phyloP scores from a whole-genome alignment of 768 basidiomycete genomes.

The Suillus lakei region DNA sequence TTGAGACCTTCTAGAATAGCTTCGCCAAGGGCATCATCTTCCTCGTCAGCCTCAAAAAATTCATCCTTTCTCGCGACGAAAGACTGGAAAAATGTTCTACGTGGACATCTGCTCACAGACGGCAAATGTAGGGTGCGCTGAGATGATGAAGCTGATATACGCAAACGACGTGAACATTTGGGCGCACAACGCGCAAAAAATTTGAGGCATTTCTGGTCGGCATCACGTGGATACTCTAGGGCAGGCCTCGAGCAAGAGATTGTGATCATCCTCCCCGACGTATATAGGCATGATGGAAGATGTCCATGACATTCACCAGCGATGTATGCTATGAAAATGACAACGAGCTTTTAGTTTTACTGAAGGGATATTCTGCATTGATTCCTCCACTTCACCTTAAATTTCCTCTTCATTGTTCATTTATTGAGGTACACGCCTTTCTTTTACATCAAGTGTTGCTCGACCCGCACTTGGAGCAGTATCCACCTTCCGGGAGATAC shows the following conservation, averaged over 20 bases:
- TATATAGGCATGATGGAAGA: not conserved
- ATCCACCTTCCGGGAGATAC: conserved; percentile 67
- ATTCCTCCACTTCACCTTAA: conserved; percentile 45
- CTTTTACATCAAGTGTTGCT: conserved; percentile 57
- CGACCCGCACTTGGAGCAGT: conserved; percentile 55
- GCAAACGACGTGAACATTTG: conserved; percentile 30
- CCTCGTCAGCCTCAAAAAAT: conserved; percentile 5
- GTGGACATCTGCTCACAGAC: conserved; percentile 11
- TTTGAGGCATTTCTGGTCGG: conserved; percentile 13
- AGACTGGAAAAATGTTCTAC: conserved; percentile 28
- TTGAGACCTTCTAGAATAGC: conserved; percentile 20
- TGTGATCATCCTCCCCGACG: not conserved
- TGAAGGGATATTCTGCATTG: conserved; percentile 59
- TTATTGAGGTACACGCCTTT: conserved; percentile 54
- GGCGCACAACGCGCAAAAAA: conserved; percentile 19
- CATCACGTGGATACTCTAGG: conserved; percentile 2
- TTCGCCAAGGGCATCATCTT: conserved; percentile 21
- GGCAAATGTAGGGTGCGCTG: conserved; percentile 15
- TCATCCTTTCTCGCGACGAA: conserved; percentile 1
- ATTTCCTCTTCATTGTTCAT: conserved; percentile 45
- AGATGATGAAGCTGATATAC: conserved; percentile 15
- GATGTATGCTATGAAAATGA: conserved; percentile 6
- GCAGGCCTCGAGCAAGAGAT: not conserved
- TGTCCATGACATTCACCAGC: not conserved
- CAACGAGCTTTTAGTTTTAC: conserved; percentile 43